Base-by-base conservation (phyloP, 2,329 filamentous ascomycete genomes). In the Botrytis fragariae region DNA sequence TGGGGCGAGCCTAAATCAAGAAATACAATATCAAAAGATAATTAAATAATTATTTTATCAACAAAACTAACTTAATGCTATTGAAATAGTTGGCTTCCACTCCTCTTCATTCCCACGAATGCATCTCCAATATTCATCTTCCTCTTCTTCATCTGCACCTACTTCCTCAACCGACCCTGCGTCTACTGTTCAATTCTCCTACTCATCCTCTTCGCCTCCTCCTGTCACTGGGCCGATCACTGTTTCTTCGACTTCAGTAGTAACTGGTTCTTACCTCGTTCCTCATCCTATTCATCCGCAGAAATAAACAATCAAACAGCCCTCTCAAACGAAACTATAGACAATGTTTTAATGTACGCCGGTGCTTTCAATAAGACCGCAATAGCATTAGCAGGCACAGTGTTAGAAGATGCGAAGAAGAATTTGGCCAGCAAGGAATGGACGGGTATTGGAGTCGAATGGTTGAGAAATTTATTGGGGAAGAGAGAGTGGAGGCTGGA, bases 151-250 rank as follows among this genome's bases (percentile, higher is more conserved):
- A 87, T 94, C 77, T 94, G 95, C 83, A 97, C 95, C 77, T 98
- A 97, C 86, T 93, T 97, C 84, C 91, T 99, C 79, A 97, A 98
- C 84, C 91, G 95, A 72, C 96, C 96, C 71, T 99, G 96, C 85
- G 92, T 97, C 79, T 99, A 99, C 87, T 99, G 96, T 88, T 97
- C 94, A 75, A 91, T 98, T 75, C 92, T 99, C 71, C 93, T 99
- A 67, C 88, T 97, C 77, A 94, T 98, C 79, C 93, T 99, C 78
- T 97, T 98, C 85, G 88, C 95, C 77, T 97, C 94, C 39, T 94
- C 92, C 39, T 96, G 93, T 83, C 92, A 95, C 87, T 96, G 93
- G 93, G 93, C 92, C 77, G 92, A 95, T 81, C 90, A 91, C 71
- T 96, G 93, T 82, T 96, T 98, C 85, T 96, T 98, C 86, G 95